phyloP scores from a whole-genome alignment of 2,329 filamentous ascomycete species.

The Trichoderma breve region DNA sequence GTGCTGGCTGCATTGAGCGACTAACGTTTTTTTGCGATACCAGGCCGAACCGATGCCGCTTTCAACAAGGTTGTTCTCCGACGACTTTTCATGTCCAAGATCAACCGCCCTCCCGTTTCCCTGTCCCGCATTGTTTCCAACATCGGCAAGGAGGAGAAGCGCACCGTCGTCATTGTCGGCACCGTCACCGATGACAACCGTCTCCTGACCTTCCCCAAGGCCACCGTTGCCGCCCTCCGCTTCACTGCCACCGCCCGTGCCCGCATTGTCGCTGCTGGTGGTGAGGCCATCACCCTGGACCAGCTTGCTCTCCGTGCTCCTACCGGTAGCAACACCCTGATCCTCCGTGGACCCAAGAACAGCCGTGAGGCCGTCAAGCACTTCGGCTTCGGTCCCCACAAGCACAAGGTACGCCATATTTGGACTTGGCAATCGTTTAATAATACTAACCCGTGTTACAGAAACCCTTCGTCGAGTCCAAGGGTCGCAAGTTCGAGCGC shows the following conservation, averaged over 20 bases:
- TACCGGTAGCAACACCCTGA: constrained; percentile 93
- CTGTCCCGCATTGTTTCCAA: constrained; percentile 83
- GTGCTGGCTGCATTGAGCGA: neutral
- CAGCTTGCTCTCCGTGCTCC: constrained; percentile 94
- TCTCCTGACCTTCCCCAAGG: constrained; percentile 83
- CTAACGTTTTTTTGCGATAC: neutral
- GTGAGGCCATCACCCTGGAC: constrained; percentile 92
- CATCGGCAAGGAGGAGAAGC: constrained; percentile 65
- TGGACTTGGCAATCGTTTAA: neutral
- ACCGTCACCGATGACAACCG: constrained; percentile 98
- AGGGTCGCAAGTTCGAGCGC: constrained; percentile 99
- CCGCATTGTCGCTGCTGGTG: constrained; percentile 88
- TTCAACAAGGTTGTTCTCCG: constrained; percentile 99
- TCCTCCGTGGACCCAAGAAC: constrained; percentile 98
- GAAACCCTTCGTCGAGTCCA: constrained; percentile 97
- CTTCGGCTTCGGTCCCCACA: constrained; percentile 98
- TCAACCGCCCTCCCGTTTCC: constrained; percentile 94
- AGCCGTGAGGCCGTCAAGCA: constrained; percentile 97
- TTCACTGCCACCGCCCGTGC: constrained; percentile 96
- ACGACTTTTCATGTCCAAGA: constrained; percentile 97
- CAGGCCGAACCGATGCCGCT: constrained; percentile 90
- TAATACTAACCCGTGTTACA: constrained; percentile 36
- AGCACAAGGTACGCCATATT: constrained; percentile 73
- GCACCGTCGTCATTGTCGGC: constrained; percentile 91
- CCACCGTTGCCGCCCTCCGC: constrained; percentile 88